Conservation (phyloP, 306 rosid species). For the Alnus glutinosa region DNA sequence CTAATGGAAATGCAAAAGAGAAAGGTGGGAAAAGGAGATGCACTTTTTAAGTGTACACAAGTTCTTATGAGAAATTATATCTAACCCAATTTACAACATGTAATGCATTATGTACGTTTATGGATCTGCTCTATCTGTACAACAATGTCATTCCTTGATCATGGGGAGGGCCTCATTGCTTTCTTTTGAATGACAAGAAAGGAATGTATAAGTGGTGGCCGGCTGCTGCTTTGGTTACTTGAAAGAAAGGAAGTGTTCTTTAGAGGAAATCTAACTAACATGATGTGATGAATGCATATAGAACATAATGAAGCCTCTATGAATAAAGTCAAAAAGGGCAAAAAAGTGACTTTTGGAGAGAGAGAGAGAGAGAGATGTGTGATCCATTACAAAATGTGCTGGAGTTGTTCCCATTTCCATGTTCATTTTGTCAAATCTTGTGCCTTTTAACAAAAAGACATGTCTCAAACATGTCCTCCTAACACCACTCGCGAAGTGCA, state of each 20-base stretch:
- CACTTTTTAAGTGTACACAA: conserved; percentile 23
- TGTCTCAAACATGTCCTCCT: conserved; percentile 79
- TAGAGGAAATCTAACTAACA: conserved; percentile 33
- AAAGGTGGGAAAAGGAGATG: conserved; percentile 17
- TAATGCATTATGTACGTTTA: conserved; percentile 17
- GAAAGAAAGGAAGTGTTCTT: neutral
- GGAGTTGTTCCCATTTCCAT: conserved; percentile 31
- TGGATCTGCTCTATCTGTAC: neutral
- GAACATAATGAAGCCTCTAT: conserved; percentile 35
- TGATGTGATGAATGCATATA: conserved; percentile 44
- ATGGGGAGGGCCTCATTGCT: conserved; percentile 23
- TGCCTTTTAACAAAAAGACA: conserved; percentile 46
- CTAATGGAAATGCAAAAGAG: neutral
- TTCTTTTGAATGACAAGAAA: conserved; percentile 17
- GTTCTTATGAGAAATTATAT: neutral
- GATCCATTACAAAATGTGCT: conserved; percentile 23
- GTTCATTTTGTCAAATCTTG: conserved; percentile 29
- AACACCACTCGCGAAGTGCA: conserved; percentile 17
- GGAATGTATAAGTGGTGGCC: no score
- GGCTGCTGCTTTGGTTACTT: conserved; percentile 31
- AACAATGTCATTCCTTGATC: conserved; percentile 4
- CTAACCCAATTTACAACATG: conserved; percentile 21
- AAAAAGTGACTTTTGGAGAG: neutral
- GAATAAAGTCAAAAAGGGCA: conserved; percentile 35
- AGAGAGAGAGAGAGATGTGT: neutral